These are phyloP conservation scores for Glebionis coronaria DNA, from an alignment of 129 eudicot species.

Conservation along the genomic window DNA sequence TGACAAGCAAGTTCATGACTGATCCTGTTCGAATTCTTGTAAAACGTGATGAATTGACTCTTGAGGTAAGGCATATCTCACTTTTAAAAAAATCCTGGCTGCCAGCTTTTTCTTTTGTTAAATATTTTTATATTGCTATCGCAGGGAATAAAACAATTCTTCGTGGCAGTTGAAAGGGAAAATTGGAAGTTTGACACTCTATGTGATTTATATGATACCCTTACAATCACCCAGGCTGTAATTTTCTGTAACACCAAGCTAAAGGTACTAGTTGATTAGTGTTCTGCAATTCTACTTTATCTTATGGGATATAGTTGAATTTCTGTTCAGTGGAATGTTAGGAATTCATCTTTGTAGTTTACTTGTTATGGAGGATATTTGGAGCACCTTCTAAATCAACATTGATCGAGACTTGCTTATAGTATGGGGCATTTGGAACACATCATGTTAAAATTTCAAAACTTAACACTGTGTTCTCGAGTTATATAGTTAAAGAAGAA, in stretches of 20 bases:
- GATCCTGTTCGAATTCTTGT: conserved; percentile 97
- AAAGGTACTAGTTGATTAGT: conserved; percentile 50
- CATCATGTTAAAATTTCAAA: too few relatives aligned
- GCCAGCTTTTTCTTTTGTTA: neutral
- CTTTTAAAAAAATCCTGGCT: neutral
- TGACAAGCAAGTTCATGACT: conserved; percentile 96
- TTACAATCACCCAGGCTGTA: conserved; percentile 94
- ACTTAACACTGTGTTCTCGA: too few relatives aligned
- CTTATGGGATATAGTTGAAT: conserved; percentile 1
- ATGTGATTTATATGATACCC: conserved; percentile 92
- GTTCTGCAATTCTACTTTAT: neutral
- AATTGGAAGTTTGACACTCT: conserved; percentile 98
- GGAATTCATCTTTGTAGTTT: too few relatives aligned
- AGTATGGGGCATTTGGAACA: too few relatives aligned
- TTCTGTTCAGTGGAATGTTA: conserved; percentile 12
- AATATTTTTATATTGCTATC: conserved; percentile 3
- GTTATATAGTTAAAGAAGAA: too few relatives aligned
- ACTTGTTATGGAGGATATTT: too few relatives aligned
- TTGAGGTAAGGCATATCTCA: conserved; percentile 49
- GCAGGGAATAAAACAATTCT: conserved; percentile 97
- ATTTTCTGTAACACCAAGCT: conserved; percentile 94
- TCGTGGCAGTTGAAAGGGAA: conserved; percentile 91
- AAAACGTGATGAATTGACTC: conserved; percentile 97
- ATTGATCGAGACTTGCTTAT: too few relatives aligned
- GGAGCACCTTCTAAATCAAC: too few relatives aligned